These are phyloP conservation scores for Glaciozyma martinii DNA, from an alignment of 768 basidiomycete genomes.

Conservation along the genomic window DNA sequence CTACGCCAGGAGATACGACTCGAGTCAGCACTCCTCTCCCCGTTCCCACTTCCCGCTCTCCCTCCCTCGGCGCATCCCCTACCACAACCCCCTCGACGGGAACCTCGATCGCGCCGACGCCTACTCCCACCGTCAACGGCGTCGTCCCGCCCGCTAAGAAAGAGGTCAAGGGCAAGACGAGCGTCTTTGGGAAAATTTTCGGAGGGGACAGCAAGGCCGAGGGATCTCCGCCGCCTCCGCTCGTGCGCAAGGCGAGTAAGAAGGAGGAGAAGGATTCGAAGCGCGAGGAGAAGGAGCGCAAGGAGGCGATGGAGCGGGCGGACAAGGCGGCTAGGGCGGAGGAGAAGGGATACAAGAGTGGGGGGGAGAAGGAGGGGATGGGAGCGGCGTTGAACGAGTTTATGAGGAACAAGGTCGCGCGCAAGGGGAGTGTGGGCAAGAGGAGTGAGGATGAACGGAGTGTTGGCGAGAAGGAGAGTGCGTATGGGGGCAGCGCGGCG, in stretches of 20 bases:
- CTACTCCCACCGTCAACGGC: not conserved
- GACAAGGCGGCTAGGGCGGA: not conserved
- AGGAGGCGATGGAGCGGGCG: slow-evolving; percentile 9
- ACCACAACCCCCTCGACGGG: not conserved
- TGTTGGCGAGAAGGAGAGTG: slow-evolving; percentile 7
- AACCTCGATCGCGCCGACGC: not conserved
- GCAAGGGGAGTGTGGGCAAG: slow-evolving; percentile 23
- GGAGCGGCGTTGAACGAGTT: slow-evolving; percentile 25
- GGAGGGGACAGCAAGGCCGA: slow-evolving; percentile 12
- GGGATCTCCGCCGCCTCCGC: slow-evolving; percentile 15
- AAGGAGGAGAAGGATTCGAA: slow-evolving; percentile 2
- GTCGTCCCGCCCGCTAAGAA: not conserved
- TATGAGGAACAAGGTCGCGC: slow-evolving; percentile 27
- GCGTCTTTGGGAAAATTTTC: slow-evolving; percentile 30
- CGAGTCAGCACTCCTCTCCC: too few species aligned
- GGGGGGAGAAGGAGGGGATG: slow-evolving; percentile 1
- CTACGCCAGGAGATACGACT: too few species aligned
- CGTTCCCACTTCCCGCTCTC: too few species aligned
- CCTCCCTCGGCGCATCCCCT: too few species aligned
- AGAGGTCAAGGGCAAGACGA: slow-evolving; percentile 20
- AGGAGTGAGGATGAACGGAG: slow-evolving; percentile 23
- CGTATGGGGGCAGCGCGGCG: slow-evolving; percentile 43
- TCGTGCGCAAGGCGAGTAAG: slow-evolving; percentile 3
- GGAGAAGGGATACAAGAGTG: not conserved
- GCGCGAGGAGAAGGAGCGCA: slow-evolving; percentile 5